phyloP scores from a whole-genome alignment of 2,329 filamentous ascomycete species.

The Fusarium staphyleae region DNA sequence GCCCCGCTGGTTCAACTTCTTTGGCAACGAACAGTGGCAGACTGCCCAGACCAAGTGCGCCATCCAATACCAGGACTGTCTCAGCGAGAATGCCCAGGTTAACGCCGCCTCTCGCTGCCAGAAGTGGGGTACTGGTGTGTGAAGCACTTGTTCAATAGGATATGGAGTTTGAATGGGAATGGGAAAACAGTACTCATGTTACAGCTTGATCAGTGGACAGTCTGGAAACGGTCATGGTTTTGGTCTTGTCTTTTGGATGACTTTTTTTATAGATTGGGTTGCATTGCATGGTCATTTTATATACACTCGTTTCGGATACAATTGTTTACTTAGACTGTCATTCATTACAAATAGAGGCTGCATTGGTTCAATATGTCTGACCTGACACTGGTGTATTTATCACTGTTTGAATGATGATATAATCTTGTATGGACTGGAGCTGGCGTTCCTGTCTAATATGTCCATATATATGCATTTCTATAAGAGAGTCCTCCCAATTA shows the following conservation, averaged over 20 bases:
- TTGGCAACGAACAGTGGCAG: constrained; percentile 44
- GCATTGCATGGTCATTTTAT: constrained; percentile 5
- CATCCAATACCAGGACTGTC: constrained; percentile 58
- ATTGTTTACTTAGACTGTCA: constrained; percentile 24
- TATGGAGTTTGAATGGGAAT: not conserved
- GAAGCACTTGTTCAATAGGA: not conserved
- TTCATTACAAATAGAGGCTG: constrained; percentile 29
- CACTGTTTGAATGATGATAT: too few relatives aligned
- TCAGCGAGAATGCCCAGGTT: constrained; percentile 51
- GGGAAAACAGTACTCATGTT: constrained; percentile 4
- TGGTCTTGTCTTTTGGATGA: constrained; percentile 6
- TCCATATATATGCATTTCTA: too few relatives aligned
- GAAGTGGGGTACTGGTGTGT: constrained; percentile 44
- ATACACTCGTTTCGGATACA: constrained; percentile 26
- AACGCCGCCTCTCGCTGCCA: constrained; percentile 51
- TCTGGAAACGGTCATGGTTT: not conserved
- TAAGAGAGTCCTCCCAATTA: too few relatives aligned
- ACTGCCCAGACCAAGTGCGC: constrained; percentile 53
- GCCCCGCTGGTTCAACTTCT: constrained; percentile 39
- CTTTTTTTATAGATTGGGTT: constrained; percentile 3
- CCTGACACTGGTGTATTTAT: too few relatives aligned
- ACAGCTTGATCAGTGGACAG: not conserved
- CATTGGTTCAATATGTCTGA: too few relatives aligned
- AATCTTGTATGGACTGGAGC: too few relatives aligned
- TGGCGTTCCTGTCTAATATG: too few relatives aligned